These are phyloP conservation scores for Pythium plurisporium DNA, from an alignment of 352 stramenopile species.

Conservation along the genomic window DNA sequence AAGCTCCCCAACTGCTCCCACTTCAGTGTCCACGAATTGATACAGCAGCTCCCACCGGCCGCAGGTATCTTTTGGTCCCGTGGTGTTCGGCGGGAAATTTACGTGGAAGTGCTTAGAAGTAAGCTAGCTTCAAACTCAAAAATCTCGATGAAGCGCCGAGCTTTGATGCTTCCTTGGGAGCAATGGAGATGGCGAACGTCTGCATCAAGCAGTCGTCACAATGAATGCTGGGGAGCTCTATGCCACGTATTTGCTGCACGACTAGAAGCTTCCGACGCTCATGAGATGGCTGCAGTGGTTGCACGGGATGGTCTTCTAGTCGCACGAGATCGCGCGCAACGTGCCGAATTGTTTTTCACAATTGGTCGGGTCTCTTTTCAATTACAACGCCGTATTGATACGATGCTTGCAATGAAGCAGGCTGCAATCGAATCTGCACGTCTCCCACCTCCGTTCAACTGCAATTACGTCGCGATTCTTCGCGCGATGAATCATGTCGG, in stretches of 20 bases:
- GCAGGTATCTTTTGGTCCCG: constrained; percentile 31
- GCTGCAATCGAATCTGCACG: constrained; percentile 11
- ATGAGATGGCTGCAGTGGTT: constrained; percentile 10
- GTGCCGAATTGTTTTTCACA: constrained; percentile 14
- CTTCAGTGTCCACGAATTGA: constrained; percentile 43
- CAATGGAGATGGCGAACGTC: constrained; percentile 3
- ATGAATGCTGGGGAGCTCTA: constrained; percentile 14
- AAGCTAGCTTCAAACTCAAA: constrained; percentile 12
- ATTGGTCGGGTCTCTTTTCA: neutral
- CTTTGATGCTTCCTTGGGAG: constrained; percentile 1
- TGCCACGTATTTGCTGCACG: constrained; percentile 11
- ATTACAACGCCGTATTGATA: neutral
- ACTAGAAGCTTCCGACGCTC: constrained; percentile 5
- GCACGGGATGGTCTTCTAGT: constrained; percentile 7
- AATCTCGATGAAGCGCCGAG: neutral
- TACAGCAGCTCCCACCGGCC: constrained; percentile 34
- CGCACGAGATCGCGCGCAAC: constrained; percentile 3
- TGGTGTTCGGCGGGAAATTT: constrained; percentile 30
- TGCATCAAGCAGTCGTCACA: constrained; percentile 1
- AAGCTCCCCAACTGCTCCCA: constrained; percentile 28
- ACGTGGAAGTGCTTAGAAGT: constrained; percentile 11
- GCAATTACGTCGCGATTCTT: constrained; percentile 33
- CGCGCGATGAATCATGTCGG: constrained; percentile 31
- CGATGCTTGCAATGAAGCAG: constrained; percentile 13
- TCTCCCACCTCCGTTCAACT: neutral